Base-by-base conservation (phyloP, 1,139 yeast genomes). In the Kodamaea plutei region DNA sequence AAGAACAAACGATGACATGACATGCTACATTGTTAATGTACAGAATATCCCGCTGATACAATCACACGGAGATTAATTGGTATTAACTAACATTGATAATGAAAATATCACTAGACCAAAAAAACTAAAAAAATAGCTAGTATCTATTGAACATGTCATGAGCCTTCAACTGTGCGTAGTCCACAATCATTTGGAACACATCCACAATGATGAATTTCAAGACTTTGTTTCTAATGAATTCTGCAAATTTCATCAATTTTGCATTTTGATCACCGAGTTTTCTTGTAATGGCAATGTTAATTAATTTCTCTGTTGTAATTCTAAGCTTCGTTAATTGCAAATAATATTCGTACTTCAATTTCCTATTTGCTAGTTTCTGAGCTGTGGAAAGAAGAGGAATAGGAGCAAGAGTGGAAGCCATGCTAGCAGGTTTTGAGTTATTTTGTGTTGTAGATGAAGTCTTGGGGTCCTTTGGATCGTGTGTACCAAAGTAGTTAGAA, bases 181-280 rank as follows among this genome's bases (percentile, higher is more conserved):
- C 58, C 25, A 60, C 42, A 18, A 65, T 47, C 69, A 68, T 64
- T 24, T 54, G 62, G 28, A 58, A 52, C 3, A 58, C 44, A 44
- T 68, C 74, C 24, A 65, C 54, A 21, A 65, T 54, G 14, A 68
- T 54, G 37, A 67, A 63, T 38, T 56, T 60, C 40, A 66, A 54
- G 11, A 66, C 53, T 35, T 48, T 52, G 34, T 56, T 50, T 37
- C 62, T 62, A 32, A 68, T 50, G 37, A 67, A 68, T 24, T 64
- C 69, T 36, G 65, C 44, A 21, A 63, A 51, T 37, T 52, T 54
- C 23, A 49, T 43, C 29, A 58, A 40, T 32, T 54, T 56, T 13
- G 44, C 35, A 27, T 40, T 31, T 6, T 21, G 22, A 10, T 25
- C 26, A 10, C 10, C 23, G 18, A 34, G 34, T 14, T 40, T 50